phyloP scores from a whole-genome alignment of 768 basidiomycete genomes.

The Kockovaella imperatae region DNA sequence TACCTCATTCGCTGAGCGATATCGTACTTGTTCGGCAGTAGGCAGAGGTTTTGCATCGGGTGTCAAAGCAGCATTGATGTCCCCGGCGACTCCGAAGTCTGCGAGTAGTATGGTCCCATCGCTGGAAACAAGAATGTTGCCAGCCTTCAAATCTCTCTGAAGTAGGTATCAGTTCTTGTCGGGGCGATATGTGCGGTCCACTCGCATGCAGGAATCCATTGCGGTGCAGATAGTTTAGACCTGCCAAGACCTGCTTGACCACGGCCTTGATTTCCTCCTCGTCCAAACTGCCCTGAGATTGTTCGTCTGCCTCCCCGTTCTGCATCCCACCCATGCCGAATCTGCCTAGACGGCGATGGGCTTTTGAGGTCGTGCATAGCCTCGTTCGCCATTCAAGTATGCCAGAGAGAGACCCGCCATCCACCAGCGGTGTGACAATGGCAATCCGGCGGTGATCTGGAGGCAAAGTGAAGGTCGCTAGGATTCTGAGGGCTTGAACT shows the following conservation, averaged over 20 bases:
- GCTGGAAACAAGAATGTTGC: constrained; percentile 79
- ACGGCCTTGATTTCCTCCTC: constrained; percentile 82
- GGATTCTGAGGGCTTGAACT: constrained; percentile 10
- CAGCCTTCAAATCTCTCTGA: constrained; percentile 84
- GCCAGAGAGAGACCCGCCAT: constrained; percentile 30
- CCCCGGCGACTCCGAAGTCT: constrained; percentile 85
- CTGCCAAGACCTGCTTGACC: constrained; percentile 73
- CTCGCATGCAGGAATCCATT: constrained; percentile 26
- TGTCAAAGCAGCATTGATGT: constrained; percentile 47
- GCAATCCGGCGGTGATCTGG: constrained; percentile 30
- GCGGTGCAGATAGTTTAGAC: constrained; percentile 42
- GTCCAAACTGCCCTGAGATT: constrained; percentile 54
- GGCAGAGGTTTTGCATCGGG: background rate
- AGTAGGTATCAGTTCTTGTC: background rate
- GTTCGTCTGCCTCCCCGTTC: background rate
- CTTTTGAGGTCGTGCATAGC: constrained; percentile 52
- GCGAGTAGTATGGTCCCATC: constrained; percentile 63
- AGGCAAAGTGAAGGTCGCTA: constrained; percentile 32
- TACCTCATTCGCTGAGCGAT: constrained; percentile 1
- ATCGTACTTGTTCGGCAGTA: constrained; percentile 15
- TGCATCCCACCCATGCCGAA: constrained; percentile 58
- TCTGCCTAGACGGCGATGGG: constrained; percentile 56
- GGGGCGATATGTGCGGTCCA: background rate
- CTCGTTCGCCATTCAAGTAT: constrained; percentile 26
- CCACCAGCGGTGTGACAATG: constrained; percentile 31